phyloP scores from a whole-genome alignment of 768 basidiomycete genomes.

The Podaxis sp. region DNA sequence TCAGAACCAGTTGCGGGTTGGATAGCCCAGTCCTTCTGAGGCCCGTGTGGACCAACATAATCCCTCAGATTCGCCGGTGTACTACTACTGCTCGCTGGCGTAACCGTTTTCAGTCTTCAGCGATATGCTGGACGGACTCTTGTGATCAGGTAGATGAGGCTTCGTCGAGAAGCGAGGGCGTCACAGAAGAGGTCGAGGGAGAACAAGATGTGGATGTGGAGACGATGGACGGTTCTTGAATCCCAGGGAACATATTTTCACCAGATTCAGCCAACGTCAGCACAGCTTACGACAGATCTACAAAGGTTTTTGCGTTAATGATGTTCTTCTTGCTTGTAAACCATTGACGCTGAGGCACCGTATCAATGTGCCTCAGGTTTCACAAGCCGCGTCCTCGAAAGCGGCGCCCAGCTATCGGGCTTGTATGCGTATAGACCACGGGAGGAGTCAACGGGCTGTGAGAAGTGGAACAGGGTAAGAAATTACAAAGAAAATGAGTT shows the following conservation, averaged over 20 bases:
- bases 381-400: constrained; percentile 94
- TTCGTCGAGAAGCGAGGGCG: constrained; percentile 16
- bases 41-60: constrained; percentile 94
- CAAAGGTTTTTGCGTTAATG: not conserved
- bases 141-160: constrained; percentile 4
- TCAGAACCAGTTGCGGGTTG: constrained; percentile 79
- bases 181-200: constrained; percentile 13
- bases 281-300: constrained; percentile 95
- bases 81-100: constrained; percentile 76
- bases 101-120: constrained; percentile 73
- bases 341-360: constrained; percentile 45
- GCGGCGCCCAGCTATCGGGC: constrained; percentile 85
- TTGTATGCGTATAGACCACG: constrained; percentile 97
- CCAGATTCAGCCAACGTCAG: constrained; percentile 71
- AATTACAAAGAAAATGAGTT: too few species aligned
- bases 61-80: constrained; percentile 88
- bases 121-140: constrained; percentile 22
- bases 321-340: not conserved
- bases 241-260: too few species aligned
- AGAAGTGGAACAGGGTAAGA: constrained; percentile 12
- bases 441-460: constrained; percentile 90
- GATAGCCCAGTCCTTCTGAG: constrained; percentile 94
- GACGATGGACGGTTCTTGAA: constrained; percentile 43
- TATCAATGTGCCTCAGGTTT: constrained; percentile 96
- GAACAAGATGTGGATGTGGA: constrained; percentile 17